Evolutionary conservation across 441 rosid species (phyloP).

Genomic region (Erodium trifolium): DNA sequence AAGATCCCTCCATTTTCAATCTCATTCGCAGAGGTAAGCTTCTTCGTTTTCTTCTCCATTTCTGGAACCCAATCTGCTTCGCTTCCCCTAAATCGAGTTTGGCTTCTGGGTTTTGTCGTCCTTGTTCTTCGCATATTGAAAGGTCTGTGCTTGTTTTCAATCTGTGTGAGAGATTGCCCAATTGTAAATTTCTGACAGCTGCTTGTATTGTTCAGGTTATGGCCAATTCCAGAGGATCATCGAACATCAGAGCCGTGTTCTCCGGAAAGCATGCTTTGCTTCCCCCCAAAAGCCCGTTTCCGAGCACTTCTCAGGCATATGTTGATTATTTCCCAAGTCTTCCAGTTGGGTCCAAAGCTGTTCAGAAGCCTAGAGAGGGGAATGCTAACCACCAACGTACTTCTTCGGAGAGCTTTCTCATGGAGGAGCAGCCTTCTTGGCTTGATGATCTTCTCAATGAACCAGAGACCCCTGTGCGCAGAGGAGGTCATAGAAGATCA

Average conservation of each 20-base stretch:
- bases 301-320: conserved; percentile 55
- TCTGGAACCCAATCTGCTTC: conserved; percentile 20
- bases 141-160: background rate
- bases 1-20: conserved; percentile 41
- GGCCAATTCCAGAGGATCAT: conserved; percentile 79
- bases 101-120: background rate
- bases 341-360: conserved; percentile 55
- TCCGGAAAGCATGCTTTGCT: conserved; percentile 74
- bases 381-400: conserved; percentile 70
- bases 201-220: conserved; percentile 31
- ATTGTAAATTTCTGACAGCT: conserved; percentile 24
- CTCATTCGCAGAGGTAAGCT: conserved; percentile 16
- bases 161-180: background rate
- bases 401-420: conserved; percentile 74
- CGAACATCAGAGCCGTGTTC: conserved; percentile 56
- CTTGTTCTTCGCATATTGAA: background rate
- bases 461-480: conserved; percentile 86
- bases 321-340: conserved; percentile 51
- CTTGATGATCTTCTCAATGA: conserved; percentile 98
- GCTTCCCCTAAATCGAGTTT: background rate
- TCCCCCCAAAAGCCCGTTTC: conserved; percentile 93
- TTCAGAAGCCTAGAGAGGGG: conserved; percentile 59
- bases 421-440: conserved; percentile 65
- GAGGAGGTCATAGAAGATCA: conserved; percentile 92
- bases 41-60: background rate